Percentiles rank a stretch among this genome's conserved stretches.
Conservation (phyloP, 2,329 filamentous ascomycete genomes). For the Fusarium beomiforme region DNA sequence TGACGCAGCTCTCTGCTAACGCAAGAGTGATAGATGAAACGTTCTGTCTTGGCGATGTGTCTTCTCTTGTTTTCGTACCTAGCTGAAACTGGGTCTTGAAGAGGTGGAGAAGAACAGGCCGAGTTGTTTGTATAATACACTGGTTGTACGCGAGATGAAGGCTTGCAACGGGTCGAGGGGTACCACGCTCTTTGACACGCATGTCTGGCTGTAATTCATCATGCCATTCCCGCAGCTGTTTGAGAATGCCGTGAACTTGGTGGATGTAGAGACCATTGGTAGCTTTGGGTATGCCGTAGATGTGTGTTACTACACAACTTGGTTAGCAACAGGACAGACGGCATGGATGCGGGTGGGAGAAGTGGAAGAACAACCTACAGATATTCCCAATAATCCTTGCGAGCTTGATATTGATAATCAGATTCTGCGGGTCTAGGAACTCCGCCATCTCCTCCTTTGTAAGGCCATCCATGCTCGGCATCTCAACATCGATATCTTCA, state of each 20-base stretch:
- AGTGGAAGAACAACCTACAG: not conserved
- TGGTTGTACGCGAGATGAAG: constrained; percentile 47
- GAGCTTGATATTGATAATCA: constrained; percentile 44
- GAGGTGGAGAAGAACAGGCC: constrained; percentile 44
- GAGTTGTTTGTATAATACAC: constrained; percentile 49
- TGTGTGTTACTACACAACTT: constrained; percentile 34
- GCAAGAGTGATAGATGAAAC: constrained; percentile 47
- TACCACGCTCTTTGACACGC: constrained; percentile 41
- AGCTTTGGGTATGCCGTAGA: constrained; percentile 44
- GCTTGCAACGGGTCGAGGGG: constrained; percentile 40
- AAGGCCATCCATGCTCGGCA: constrained; percentile 45
- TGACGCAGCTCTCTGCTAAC: constrained; percentile 47
- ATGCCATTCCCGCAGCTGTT: constrained; percentile 44
- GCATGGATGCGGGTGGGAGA: accelerated
- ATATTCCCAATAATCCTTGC: constrained; percentile 47
- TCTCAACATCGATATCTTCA: constrained; percentile 48
- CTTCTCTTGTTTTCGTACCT: constrained; percentile 6
- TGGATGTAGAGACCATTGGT: constrained; percentile 44
- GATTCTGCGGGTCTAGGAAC: constrained; percentile 43
- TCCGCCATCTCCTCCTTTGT: constrained; percentile 42
- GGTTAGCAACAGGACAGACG: accelerated
- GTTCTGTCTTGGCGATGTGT: constrained; percentile 17
- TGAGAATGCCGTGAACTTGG: constrained; percentile 43
- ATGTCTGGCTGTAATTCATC: constrained; percentile 39
- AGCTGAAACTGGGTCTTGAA: constrained; percentile 46